Percentiles rank a stretch among this genome's conserved stretches.
phyloP scores from a whole-genome alignment of 331 rosid genomes.

The Dryas integrifolia region DNA sequence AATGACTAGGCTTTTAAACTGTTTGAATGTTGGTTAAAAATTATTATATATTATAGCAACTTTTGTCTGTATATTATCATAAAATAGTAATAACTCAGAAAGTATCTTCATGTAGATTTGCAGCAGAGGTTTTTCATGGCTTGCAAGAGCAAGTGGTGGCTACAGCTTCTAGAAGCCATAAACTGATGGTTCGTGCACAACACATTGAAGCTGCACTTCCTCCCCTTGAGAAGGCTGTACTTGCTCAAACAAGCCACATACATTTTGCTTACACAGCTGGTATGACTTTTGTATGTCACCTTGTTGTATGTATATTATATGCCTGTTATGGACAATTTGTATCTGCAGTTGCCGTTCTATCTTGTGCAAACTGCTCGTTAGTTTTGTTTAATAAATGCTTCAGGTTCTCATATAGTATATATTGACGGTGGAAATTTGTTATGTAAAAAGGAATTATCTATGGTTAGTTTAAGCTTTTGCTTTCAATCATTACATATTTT shows the following conservation, averaged over 20 bases:
- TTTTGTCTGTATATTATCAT: neutral
- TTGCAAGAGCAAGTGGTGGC: conserved; percentile 88
- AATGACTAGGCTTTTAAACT: neutral
- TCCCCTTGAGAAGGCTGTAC: conserved; percentile 84
- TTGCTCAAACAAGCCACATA: conserved; percentile 91
- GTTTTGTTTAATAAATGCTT: neutral
- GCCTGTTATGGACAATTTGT: neutral
- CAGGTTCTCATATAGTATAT: neutral
- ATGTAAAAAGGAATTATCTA: neutral
- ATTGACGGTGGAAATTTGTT: neutral
- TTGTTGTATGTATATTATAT: neutral
- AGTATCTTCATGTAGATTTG: conserved; percentile 58
- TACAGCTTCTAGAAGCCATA: conserved; percentile 87
- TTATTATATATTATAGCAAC: neutral
- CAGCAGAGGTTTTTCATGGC: conserved; percentile 96
- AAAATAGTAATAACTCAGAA: conserved; percentile 21
- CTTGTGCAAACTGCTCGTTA: neutral
- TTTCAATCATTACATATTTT: neutral
- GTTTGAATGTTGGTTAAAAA: neutral
- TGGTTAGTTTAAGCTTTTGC: neutral
- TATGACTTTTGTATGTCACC: conserved; percentile 35
- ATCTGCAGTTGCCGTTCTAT: neutral
- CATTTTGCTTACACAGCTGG: conserved; percentile 96
- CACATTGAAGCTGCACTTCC: conserved; percentile 87
- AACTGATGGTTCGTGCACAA: conserved; percentile 68